These are phyloP conservation scores for Fomitopsis pinicola DNA, from an alignment of 1,284 basidiomycete genomes.

Conservation along the genomic window DNA sequence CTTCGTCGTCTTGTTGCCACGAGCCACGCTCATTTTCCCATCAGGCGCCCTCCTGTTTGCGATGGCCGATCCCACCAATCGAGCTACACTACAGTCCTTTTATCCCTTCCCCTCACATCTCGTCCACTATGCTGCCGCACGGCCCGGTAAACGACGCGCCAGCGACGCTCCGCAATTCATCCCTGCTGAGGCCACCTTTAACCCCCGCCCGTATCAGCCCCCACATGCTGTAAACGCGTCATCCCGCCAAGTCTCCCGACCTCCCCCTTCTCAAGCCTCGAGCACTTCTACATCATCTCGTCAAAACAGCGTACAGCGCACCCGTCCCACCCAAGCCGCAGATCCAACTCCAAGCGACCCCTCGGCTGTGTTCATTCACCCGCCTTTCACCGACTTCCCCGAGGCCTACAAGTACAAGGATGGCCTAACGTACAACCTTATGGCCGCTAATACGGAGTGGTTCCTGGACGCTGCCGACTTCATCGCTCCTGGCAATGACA, in stretches of 20 bases:
- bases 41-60: neutral
- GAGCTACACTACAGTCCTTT: slow-evolving; percentile 14
- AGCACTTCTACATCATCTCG: slow-evolving; percentile 19
- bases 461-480: slow-evolving; percentile 70
- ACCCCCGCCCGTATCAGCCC: slow-evolving; percentile 56
- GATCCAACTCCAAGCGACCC: slow-evolving; percentile 64
- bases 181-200: slow-evolving; percentile 53
- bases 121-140: slow-evolving; percentile 2
- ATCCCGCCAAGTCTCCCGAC: neutral
- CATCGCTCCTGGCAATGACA: slow-evolving; percentile 40
- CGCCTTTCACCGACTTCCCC: slow-evolving; percentile 65
- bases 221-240: neutral
- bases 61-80: slow-evolving; percentile 21
- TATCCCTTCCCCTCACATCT: slow-evolving; percentile 13
- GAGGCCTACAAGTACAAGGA: slow-evolving; percentile 54
- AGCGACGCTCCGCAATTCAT: slow-evolving; percentile 53
- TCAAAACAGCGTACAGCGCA: slow-evolving; percentile 18
- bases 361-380: slow-evolving; percentile 61
- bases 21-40: neutral
- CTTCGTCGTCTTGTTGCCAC: neutral
- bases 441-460: slow-evolving; percentile 72
- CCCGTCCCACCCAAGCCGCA: slow-evolving; percentile 44
- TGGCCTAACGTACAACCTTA: slow-evolving; percentile 61
- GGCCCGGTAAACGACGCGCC: slow-evolving; percentile 44
- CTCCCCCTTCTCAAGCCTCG: slow-evolving; percentile 18